phyloP scores from a whole-genome alignment of 768 basidiomycete genomes.

The Tulasnella sp. region DNA sequence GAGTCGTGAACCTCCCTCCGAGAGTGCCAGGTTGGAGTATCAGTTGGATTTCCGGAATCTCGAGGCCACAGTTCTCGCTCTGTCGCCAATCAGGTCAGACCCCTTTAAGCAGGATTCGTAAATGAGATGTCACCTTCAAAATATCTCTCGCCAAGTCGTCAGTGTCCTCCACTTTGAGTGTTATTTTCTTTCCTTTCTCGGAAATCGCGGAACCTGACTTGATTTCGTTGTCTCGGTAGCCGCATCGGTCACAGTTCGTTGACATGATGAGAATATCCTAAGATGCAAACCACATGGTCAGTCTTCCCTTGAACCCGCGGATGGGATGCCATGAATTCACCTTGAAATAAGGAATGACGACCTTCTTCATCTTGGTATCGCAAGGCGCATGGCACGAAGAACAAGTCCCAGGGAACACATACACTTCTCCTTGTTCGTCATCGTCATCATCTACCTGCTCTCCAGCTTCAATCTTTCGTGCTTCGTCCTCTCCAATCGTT shows the following conservation, averaged over 20 bases:
- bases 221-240: constrained; percentile 96
- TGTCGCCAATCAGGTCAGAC: constrained; percentile 30
- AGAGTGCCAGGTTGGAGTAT: constrained; percentile 87
- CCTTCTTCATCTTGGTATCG: constrained; percentile 91
- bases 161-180: constrained; percentile 78
- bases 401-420: constrained; percentile 78
- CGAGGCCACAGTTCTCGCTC: constrained; percentile 89
- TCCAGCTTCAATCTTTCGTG: constrained; percentile 23
- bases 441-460: constrained; percentile 25
- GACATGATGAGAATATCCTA: constrained; percentile 98
- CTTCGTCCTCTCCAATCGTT: constrained; percentile 21
- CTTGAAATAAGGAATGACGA: constrained; percentile 97
- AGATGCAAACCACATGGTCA: not conserved
- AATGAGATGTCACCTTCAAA: constrained; percentile 58
- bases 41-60: constrained; percentile 91
- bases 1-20: constrained; percentile 93
- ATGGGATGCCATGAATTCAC: constrained; percentile 33
- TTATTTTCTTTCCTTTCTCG: constrained; percentile 76
- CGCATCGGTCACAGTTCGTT: constrained; percentile 90
- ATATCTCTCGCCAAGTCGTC: constrained; percentile 92
- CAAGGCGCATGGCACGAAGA: constrained; percentile 78
- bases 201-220: constrained; percentile 91
- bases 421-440: constrained; percentile 72
- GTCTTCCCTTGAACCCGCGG: not conserved
- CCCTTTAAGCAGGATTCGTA: not conserved